A percentile compares a stretch with the other conserved stretches of the same genome.
Conservation (phyloP, 768 basidiomycete genomes). For the Coprinopsis marcescibilis region DNA sequence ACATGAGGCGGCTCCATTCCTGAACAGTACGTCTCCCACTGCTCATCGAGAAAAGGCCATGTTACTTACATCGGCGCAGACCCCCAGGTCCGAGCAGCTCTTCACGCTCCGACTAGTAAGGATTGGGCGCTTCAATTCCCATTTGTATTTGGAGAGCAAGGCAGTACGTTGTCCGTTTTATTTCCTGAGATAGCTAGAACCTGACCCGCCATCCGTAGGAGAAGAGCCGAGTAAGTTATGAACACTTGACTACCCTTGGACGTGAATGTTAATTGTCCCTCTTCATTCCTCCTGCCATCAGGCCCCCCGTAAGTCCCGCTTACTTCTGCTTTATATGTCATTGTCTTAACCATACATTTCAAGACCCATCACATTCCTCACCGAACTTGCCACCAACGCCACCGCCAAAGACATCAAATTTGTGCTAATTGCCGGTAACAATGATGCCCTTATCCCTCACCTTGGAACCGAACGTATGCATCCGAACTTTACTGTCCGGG, state of each 20-base stretch:
- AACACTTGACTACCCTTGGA: too few relatives aligned
- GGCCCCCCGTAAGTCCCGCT: conserved; percentile 28
- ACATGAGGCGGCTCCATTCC: conserved; percentile 48
- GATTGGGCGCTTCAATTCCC: conserved; percentile 35
- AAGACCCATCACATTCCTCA: conserved; percentile 60
- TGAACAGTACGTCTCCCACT: conserved; percentile 46
- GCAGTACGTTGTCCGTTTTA: conserved; percentile 19
- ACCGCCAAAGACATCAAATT: conserved; percentile 44
- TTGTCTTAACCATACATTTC: neutral
- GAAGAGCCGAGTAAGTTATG: conserved; percentile 31
- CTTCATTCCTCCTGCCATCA: conserved; percentile 10
- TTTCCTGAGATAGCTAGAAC: neutral
- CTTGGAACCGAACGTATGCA: conserved; percentile 54
- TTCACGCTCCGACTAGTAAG: conserved; percentile 64
- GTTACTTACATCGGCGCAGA: conserved; percentile 29
- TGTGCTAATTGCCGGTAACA: conserved; percentile 64
- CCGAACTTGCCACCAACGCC: conserved; percentile 62
- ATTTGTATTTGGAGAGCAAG: conserved; percentile 33
- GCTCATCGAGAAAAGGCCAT: neutral
- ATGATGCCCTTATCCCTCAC: conserved; percentile 62
- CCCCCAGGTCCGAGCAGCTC: conserved; percentile 46
- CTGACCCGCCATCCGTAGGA: conserved; percentile 17
- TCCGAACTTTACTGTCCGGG: neutral
- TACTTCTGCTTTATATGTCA: neutral
- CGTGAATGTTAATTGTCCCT: neutral